A percentile compares a stretch with the other conserved stretches of the same genome.
Conservation (phyloP, 176 grass and related monocot species). For the Oryza rufipogon region DNA sequence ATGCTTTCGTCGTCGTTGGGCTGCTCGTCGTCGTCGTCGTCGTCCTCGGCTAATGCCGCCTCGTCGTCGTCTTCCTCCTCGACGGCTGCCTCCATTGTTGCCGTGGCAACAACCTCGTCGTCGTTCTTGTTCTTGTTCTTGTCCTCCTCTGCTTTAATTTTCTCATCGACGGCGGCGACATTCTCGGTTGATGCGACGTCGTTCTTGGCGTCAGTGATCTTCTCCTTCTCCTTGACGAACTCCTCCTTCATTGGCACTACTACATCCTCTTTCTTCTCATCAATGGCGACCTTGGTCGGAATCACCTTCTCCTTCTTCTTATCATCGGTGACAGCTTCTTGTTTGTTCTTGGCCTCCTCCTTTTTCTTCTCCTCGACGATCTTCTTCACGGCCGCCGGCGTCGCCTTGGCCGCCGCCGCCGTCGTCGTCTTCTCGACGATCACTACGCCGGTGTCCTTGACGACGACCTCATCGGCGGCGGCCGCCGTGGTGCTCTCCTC, state of each 20-base stretch:
- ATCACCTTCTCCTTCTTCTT: constrained; percentile 33
- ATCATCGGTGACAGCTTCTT: background rate
- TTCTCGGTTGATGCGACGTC: background rate
- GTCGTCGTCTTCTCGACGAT: background rate
- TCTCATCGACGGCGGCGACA: background rate
- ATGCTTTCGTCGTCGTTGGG: constrained; percentile 28
- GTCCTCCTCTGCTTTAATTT: background rate
- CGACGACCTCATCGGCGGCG: background rate
- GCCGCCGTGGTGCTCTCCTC: background rate
- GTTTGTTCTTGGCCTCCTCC: constrained; percentile 20
- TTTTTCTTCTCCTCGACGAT: constrained; percentile 25
- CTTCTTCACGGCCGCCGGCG: background rate
- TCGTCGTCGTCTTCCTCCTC: constrained; percentile 28
- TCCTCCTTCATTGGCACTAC: constrained; percentile 32
- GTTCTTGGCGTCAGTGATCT: background rate
- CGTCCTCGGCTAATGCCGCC: background rate
- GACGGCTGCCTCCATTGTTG: background rate
- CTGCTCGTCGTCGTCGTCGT: constrained; percentile 26
- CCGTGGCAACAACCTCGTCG: background rate
- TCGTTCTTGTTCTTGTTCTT: background rate
- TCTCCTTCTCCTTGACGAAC: constrained; percentile 18
- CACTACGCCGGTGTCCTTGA: constrained; percentile 16
- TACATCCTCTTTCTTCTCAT: constrained; percentile 26
- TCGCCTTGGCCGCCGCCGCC: background rate
- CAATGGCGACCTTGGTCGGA: background rate